Evolutionary conservation across 2,329 filamentous ascomycete species (phyloP), one percentile per base, ranked within the genome.

Genomic region (Paecilomyces sp.): DNA sequence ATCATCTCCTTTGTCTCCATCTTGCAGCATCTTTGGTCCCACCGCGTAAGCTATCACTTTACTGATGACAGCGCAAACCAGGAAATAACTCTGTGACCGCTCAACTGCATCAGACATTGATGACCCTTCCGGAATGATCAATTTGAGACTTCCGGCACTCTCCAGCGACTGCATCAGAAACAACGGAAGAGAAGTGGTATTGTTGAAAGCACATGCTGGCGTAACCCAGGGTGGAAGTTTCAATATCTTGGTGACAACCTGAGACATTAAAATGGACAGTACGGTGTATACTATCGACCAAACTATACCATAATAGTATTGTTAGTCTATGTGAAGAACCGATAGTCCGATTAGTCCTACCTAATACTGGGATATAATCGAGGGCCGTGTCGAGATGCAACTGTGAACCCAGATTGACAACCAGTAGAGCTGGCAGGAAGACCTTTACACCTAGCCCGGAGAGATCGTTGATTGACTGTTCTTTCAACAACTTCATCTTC

Each of bases 11-110:
- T 70, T 58, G 9, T 63, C 56, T 8, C 65, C 58, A 9, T 66
- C 71, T 63, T 83, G 81, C 54, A 88, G 78, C 47, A 88, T 74
- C 12, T 80, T 75, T 0, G 86, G 85, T 0, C 85, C 86, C 2
- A 88, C 74, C 0, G 83, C 83, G 68, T 88, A 89, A 0, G 85
- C 88, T 60, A 88, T 71, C 57, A 81, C 84, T 66, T 85, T 87
- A 51, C 80, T 81, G 9, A 88, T 77, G 58, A 87, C 87, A 3
- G 85, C 81, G 63, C 85, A 88, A 60, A 89, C 81, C 3, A 89
- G 73, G 66, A 89, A 88, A 69, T 87, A 89, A 13, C 83, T 83
- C 67, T 87, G 84, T 6, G 85, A 85, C 9, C 86, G 77, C 57
- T 83, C 79, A 12, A 88, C 75, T 0, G 83, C 83, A 2, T 75